Percentiles rank a stretch among this genome's conserved stretches.
Evolutionary conservation across 2,329 filamentous ascomycete genomes (phyloP).

Genomic region (Diplodia mutila): DNA sequence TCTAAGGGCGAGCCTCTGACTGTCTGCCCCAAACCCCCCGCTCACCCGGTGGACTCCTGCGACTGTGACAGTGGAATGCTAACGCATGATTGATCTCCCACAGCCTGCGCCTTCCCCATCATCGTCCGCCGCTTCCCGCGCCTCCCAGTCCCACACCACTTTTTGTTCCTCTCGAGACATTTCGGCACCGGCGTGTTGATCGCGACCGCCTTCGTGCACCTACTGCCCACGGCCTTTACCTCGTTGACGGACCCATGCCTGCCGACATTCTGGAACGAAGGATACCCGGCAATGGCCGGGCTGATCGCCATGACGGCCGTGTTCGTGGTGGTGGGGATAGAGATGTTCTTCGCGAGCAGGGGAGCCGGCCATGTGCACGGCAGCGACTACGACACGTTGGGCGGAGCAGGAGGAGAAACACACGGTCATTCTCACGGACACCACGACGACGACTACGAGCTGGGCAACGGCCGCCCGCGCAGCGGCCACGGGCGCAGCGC

Average conservation of each 20-base stretch:
- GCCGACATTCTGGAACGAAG: slow-evolving; percentile 44
- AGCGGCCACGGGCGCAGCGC: slow-evolving; percentile 37
- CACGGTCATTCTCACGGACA: slow-evolving; percentile 25
- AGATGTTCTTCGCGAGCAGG: slow-evolving; percentile 83
- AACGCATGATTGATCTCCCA: neutral
- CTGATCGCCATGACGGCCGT: slow-evolving; percentile 46
- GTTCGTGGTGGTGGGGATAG: slow-evolving; percentile 74
- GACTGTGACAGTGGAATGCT: neutral
- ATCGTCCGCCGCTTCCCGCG: slow-evolving; percentile 44
- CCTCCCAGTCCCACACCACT: slow-evolving; percentile 43
- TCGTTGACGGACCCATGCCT: slow-evolving; percentile 47
- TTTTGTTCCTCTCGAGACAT: slow-evolving; percentile 46
- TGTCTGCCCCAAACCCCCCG: too few relatives aligned
- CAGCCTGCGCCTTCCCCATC: slow-evolving; percentile 47
- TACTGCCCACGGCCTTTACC: slow-evolving; percentile 46
- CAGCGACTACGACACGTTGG: slow-evolving; percentile 54
- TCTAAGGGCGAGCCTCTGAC: too few relatives aligned
- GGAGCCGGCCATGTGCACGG: slow-evolving; percentile 64
- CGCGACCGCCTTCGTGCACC: slow-evolving; percentile 46
- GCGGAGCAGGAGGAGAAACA: slow-evolving; percentile 30
- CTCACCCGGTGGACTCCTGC: neutral
- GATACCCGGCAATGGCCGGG: slow-evolving; percentile 45
- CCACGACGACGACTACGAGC: neutral
- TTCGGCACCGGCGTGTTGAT: slow-evolving; percentile 48
- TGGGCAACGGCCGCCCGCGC: slow-evolving; percentile 29